Conservation (phyloP, 305 asterid genomes). For the Solanum chacoense region DNA sequence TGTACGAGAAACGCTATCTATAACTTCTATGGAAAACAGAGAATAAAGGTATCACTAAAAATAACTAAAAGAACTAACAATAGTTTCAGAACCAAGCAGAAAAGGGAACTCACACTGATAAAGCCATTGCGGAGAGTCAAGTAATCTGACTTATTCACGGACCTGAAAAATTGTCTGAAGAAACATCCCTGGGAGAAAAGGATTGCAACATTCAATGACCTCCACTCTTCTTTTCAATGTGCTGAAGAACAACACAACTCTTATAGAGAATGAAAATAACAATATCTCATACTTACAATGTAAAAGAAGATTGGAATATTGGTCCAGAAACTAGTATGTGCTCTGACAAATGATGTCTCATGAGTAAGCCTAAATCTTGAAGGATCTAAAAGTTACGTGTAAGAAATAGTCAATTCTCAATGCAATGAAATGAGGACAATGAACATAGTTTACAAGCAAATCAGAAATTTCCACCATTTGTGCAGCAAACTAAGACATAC, state of each 20-base stretch:
- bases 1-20: slow-evolving; percentile 5
- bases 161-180: slow-evolving; percentile 68
- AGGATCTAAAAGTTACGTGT: slow-evolving; percentile 48
- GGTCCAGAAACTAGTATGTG: slow-evolving; percentile 91
- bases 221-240: background rate
- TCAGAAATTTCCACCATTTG: background rate
- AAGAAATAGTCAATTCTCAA: background rate
- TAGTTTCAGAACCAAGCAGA: background rate
- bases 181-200: slow-evolving; percentile 65
- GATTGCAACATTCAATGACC: background rate
- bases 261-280: background rate
- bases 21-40: background rate
- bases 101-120: slow-evolving; percentile 52
- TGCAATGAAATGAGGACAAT: background rate
- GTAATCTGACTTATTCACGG: slow-evolving; percentile 83
- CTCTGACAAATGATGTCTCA: slow-evolving; percentile 87
- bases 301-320: slow-evolving; percentile 60
- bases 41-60: background rate
- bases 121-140: slow-evolving; percentile 88
- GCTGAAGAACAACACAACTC: background rate
- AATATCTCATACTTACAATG: slow-evolving; percentile 28
- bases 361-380: slow-evolving; percentile 81
- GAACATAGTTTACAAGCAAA: background rate
- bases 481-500: slow-evolving; percentile 17
- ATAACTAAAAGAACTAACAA: background rate